These are phyloP conservation scores for Monosporascus sp. DNA, from an alignment of 2,329 filamentous ascomycete genomes.

Conservation along the genomic window DNA sequence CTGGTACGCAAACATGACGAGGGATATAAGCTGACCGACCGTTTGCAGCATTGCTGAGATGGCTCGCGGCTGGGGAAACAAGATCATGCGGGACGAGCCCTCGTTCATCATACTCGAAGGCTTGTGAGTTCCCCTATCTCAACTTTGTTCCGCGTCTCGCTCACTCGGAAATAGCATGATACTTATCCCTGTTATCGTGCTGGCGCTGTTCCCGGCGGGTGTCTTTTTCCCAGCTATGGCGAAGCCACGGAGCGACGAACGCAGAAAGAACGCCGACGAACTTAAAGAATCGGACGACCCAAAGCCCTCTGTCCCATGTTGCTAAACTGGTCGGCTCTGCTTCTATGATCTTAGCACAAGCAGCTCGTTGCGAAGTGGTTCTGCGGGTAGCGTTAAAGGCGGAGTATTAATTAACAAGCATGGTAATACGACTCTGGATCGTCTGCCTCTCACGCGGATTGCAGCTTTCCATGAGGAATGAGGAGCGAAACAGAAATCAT, in stretches of 20 bases:
- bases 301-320: too few species aligned
- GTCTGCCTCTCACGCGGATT: too few species aligned
- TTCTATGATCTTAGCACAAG: too few species aligned
- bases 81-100: conserved; percentile 58
- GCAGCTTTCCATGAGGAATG: too few species aligned
- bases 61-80: conserved; percentile 59
- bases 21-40: neutral
- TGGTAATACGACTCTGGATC: too few species aligned
- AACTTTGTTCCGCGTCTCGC: neutral
- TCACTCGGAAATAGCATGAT: conserved; percentile 35
- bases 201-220: conserved; percentile 51
- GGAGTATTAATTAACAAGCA: too few species aligned
- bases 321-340: too few species aligned
- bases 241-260: conserved; percentile 19
- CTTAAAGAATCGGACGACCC: neutral
- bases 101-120: conserved; percentile 56
- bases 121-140: conserved; percentile 30
- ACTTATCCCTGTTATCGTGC: conserved; percentile 42
- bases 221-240: conserved; percentile 52
- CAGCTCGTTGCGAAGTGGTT: too few species aligned
- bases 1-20: neutral
- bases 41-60: conserved; percentile 53
- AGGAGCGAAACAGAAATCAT: too few species aligned
- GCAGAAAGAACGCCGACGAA: conserved; percentile 14
- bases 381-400: too few species aligned